Evolutionary conservation across 31 red algal genomes (phyloP).

Genomic region (Bonnemaisonia californica): DNA sequence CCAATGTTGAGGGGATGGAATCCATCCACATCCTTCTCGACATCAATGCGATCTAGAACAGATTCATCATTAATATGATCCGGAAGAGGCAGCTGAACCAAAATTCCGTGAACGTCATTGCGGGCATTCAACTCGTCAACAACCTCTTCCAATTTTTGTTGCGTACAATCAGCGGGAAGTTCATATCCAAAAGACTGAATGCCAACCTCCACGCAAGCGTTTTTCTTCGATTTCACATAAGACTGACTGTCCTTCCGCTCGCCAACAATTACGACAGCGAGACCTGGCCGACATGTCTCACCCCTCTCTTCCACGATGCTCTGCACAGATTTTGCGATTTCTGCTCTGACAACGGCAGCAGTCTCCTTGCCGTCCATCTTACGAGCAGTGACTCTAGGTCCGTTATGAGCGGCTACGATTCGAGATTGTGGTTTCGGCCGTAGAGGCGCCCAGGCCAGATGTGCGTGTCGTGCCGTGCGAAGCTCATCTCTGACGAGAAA

Average conservation of each 20-base stretch:
- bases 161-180: slow-evolving; percentile 55
- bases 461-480: slow-evolving; percentile 10
- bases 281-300: slow-evolving; percentile 52
- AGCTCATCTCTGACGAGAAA: slow-evolving; percentile 39
- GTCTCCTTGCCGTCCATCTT: slow-evolving; percentile 85
- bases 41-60: slow-evolving; percentile 67
- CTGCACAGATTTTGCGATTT: slow-evolving; percentile 40
- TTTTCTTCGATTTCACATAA: slow-evolving; percentile 85
- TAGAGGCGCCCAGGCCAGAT: slow-evolving; percentile 5
- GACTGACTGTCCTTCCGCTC: slow-evolving; percentile 67
- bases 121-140: slow-evolving; percentile 76
- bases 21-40: slow-evolving; percentile 98
- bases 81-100: slow-evolving; percentile 92
- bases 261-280: slow-evolving; percentile 92
- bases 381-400: slow-evolving; percentile 4
- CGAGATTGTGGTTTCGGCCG: not conserved
- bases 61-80: slow-evolving; percentile 75
- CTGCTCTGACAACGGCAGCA: slow-evolving; percentile 58
- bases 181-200: slow-evolving; percentile 76
- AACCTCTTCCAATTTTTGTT: slow-evolving; percentile 68
- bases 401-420: not conserved
- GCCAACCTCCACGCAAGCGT: slow-evolving; percentile 85
- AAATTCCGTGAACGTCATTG: slow-evolving; percentile 84
- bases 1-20: slow-evolving; percentile 98
- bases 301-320: slow-evolving; percentile 36